Percentiles rank a stretch among this genome's conserved stretches.
phyloP scores from a whole-genome alignment of 1,284 basidiomycete species.

The Puccinia coronata region DNA sequence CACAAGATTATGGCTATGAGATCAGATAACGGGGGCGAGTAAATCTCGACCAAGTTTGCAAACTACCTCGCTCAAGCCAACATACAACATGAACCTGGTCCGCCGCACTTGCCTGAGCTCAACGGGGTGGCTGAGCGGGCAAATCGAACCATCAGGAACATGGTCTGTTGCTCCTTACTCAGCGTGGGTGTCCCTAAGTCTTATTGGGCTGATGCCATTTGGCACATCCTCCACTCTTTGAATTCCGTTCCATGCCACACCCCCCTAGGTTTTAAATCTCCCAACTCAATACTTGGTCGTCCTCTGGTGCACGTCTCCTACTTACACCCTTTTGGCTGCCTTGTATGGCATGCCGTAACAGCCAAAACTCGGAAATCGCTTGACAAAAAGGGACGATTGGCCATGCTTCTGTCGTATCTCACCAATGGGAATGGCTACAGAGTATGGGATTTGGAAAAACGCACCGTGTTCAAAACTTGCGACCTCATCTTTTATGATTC shows the following conservation, averaged over 20 bases:
- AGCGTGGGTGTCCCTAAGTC: neutral
- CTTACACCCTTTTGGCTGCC: slow-evolving; percentile 6
- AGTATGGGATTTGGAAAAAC: neutral
- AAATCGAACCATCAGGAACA: slow-evolving; percentile 14
- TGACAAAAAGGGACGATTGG: neutral
- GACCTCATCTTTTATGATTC: slow-evolving; percentile 14
- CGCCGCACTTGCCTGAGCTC: neutral
- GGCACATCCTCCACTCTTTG: neutral
- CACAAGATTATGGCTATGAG: neutral
- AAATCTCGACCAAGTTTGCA: neutral
- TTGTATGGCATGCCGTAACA: neutral
- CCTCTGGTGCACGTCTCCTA: too few species aligned
- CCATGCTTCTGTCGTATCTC: neutral
- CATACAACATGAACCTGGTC: neutral
- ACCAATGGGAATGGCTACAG: neutral
- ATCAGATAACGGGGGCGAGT: neutral
- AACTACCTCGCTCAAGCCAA: neutral
- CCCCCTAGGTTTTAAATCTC: too few species aligned
- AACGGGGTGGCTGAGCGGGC: neutral
- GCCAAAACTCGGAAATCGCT: neutral
- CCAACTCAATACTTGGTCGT: too few species aligned
- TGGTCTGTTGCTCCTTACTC: neutral
- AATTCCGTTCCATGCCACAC: too few species aligned
- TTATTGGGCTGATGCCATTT: neutral
- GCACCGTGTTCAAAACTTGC: neutral